phyloP scores from a whole-genome alignment of 2,329 filamentous ascomycete species.

The Nemania bipapillata region DNA sequence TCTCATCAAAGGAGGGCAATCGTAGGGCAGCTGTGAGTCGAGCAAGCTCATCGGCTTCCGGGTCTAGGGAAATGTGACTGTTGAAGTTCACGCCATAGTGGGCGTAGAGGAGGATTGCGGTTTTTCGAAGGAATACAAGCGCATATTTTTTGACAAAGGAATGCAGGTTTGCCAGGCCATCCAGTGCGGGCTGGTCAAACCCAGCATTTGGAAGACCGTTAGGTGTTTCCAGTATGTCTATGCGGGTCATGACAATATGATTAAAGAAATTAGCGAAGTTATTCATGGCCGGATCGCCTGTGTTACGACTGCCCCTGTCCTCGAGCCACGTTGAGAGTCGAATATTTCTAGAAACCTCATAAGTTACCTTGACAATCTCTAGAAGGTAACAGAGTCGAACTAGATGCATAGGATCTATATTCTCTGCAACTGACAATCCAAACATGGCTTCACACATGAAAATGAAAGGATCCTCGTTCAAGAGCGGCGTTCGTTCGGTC shows the following conservation, averaged over 20 bases:
- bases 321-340: conserved; percentile 62
- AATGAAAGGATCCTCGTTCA: conserved; percentile 77
- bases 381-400: conserved; percentile 88
- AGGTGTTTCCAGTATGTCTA: conserved; percentile 52
- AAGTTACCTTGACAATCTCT: conserved; percentile 85
- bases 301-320: conserved; percentile 57
- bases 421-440: conserved; percentile 73
- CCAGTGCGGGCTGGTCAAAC: conserved; percentile 66
- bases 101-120: conserved; percentile 82
- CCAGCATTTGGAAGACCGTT: conserved; percentile 57
- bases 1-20: conserved; percentile 80
- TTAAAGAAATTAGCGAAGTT: conserved; percentile 68
- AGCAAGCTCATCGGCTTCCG: conserved; percentile 80
- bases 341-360: conserved; percentile 67
- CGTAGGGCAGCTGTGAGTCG: conserved; percentile 80
- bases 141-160: conserved; percentile 81
- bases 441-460: conserved; percentile 84
- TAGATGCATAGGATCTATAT: conserved; percentile 80
- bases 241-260: conserved; percentile 58
- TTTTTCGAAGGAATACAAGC: conserved; percentile 88
- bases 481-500: conserved; percentile 64
- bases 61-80: conserved; percentile 69
- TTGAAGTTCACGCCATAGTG: conserved; percentile 90
- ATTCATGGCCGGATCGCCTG: conserved; percentile 60
- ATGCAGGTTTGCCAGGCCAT: conserved; percentile 66